Percentiles rank a stretch among this genome's conserved stretches.
Conservation (phyloP, 768 basidiomycete species). For the Floccularia luteovirens region DNA sequence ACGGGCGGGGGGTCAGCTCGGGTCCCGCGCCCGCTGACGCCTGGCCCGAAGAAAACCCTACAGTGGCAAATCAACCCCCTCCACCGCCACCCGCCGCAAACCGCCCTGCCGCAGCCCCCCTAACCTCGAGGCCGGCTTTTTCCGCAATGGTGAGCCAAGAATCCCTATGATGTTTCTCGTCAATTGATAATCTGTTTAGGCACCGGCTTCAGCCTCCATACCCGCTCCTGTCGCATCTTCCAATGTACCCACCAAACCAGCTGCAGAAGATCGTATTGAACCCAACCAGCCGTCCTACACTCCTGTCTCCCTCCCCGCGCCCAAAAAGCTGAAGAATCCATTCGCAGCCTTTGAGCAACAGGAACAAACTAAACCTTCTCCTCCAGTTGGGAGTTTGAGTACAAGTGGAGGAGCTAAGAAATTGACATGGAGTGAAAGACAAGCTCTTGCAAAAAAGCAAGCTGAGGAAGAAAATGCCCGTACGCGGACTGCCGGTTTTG, state of each 20-base stretch:
- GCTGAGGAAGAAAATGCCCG: constrained; percentile 67
- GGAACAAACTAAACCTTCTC: constrained; percentile 18
- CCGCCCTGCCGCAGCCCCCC: constrained; percentile 40
- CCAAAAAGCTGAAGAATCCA: constrained; percentile 84
- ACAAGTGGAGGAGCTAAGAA: constrained; percentile 48
- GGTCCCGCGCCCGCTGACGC: constrained; percentile 44
- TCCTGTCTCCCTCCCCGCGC: constrained; percentile 77
- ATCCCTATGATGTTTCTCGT: too few species aligned
- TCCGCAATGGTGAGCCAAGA: constrained; percentile 25
- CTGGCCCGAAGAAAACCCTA: constrained; percentile 43
- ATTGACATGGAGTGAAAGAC: constrained; percentile 90
- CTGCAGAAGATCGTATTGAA: constrained; percentile 75
- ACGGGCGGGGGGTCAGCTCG: constrained; percentile 26
- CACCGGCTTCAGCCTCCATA: constrained; percentile 16
- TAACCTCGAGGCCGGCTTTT: constrained; percentile 31
- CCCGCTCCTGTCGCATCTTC: constrained; percentile 35
- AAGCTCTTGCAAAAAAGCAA: constrained; percentile 86
- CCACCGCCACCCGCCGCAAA: constrained; percentile 35
- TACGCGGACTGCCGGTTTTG: constrained; percentile 50
- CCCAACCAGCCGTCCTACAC: constrained; percentile 86
- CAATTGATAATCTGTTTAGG: neutral
- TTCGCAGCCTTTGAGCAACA: constrained; percentile 59
- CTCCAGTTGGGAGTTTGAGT: constrained; percentile 7
- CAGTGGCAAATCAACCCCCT: constrained; percentile 25
- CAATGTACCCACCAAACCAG: constrained; percentile 53